Base-by-base conservation (phyloP, 2,329 filamentous ascomycete genomes). In the Cercospora beticola region DNA sequence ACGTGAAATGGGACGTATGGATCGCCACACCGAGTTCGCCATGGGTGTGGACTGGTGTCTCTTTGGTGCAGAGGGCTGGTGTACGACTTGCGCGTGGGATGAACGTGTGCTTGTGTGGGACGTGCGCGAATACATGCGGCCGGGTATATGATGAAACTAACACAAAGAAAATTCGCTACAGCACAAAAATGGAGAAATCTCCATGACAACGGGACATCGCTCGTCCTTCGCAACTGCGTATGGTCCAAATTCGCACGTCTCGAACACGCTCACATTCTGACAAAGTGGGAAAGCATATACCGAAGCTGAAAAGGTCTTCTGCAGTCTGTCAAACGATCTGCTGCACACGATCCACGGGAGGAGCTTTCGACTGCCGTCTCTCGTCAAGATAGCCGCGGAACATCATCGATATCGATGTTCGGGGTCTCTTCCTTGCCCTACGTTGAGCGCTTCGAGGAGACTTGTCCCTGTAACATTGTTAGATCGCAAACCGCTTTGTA, bases 11-110 rank as follows among this genome's bases (percentile, higher is more conserved):
- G 94, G 93, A 3, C 82, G 93, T 46, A 97, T 99, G 94, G 93
- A 92, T 67, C 83, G 89, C 18, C 95, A 99, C 79, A 97, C 94
- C 0, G 95, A 99, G 82, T 99, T 99, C 76, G 93, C 91, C 9
- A 97, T 93, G 3, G 95, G 95, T 7, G 92, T 98, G 0, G 95
- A 99, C 79, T 99, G 96, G 95, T 99, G 95, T 81, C 81, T 99
- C 56, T 99, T 99, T 80, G 95, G 95, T 4, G 91, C 89, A 26
- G 94, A 97, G 72, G 95, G 95, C 5, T 99, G 95, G 95, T 94
- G 94, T 73, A 94, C 95, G 2, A 96, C 92, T 71, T 92, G 91
- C 1, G 94, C 93, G 0, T 99, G 95, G 95, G 95, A 99, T 76
- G 93, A 97, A 82, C 87, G 89, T 74, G 86, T 99, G 10, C 83